Conservation (phyloP, 306 rosid genomes). For the Bauhinia variegata region DNA sequence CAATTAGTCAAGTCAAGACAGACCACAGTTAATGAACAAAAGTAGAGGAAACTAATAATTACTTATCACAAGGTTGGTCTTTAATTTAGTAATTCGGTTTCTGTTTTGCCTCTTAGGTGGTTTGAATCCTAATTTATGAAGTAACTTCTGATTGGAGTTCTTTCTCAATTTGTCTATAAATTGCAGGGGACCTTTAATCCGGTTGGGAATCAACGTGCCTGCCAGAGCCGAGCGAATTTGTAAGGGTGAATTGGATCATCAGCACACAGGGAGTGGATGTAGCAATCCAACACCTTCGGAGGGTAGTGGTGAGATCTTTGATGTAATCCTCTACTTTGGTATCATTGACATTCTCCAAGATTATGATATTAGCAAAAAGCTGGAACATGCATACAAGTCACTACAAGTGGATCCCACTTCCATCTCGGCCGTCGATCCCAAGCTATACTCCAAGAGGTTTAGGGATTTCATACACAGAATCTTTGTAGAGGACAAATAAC, state of each 20-base stretch:
- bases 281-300: slow-evolving; percentile 45
- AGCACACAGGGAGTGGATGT: slow-evolving; percentile 51
- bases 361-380: slow-evolving; percentile 62
- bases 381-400: slow-evolving; percentile 69
- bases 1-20: not conserved
- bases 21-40: not conserved
- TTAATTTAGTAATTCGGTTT: too few species aligned
- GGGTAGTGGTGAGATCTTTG: slow-evolving; percentile 48
- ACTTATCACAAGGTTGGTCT: too few species aligned
- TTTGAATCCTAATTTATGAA: too few species aligned
- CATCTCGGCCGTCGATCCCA: slow-evolving; percentile 64
- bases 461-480: slow-evolving; percentile 56
- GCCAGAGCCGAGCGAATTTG: slow-evolving; percentile 56
- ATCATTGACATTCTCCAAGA: slow-evolving; percentile 72
- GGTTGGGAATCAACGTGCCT: slow-evolving; percentile 57
- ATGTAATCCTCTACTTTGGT: slow-evolving; percentile 62
- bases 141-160: too few species aligned
- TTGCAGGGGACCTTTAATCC: slow-evolving; percentile 53
- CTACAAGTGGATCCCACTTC: slow-evolving; percentile 60
- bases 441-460: slow-evolving; percentile 61
- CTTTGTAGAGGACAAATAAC: slow-evolving; percentile 57
- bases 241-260: slow-evolving; percentile 51
- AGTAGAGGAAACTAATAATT: too few species aligned
- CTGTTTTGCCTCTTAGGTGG: not conserved
- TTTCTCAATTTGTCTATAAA: too few species aligned